These are phyloP conservation scores for Arachnopeziza araneosa DNA, from an alignment of 2,329 filamentous ascomycete species.

Conservation along the genomic window DNA sequence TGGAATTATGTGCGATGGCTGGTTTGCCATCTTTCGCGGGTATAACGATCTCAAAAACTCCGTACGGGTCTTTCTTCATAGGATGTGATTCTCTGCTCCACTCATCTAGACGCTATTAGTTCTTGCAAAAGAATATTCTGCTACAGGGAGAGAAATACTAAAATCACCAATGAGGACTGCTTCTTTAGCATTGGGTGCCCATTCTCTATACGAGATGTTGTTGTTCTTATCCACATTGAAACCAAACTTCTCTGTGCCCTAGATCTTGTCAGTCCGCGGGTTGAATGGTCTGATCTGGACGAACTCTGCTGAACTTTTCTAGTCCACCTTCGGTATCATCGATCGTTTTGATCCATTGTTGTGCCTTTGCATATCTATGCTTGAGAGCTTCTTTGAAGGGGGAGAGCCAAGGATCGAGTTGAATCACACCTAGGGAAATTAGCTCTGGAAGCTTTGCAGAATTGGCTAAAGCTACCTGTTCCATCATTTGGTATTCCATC, in stretches of 20 bases:
- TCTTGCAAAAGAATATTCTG: neutral
- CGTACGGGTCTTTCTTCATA: slow-evolving; percentile 82
- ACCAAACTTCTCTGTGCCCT: slow-evolving; percentile 85
- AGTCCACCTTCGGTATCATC: slow-evolving; percentile 80
- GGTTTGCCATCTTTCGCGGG: slow-evolving; percentile 68
- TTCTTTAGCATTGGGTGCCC: slow-evolving; percentile 83
- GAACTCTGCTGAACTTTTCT: slow-evolving; percentile 81
- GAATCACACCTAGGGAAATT: slow-evolving; percentile 62
- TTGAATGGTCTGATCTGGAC: slow-evolving; percentile 20
- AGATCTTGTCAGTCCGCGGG: slow-evolving; percentile 12
- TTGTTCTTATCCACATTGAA: slow-evolving; percentile 76
- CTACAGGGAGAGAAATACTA: slow-evolving; percentile 48
- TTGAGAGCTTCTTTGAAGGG: slow-evolving; percentile 77
- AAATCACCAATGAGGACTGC: slow-evolving; percentile 92
- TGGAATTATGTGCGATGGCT: slow-evolving; percentile 86
- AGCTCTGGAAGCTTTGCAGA: slow-evolving; percentile 7
- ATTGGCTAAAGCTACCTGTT: slow-evolving; percentile 50
- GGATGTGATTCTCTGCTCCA: slow-evolving; percentile 81
- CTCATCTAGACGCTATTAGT: slow-evolving; percentile 51
- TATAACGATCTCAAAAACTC: slow-evolving; percentile 78
- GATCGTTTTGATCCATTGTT: slow-evolving; percentile 82
- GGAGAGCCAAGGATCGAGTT: slow-evolving; percentile 83
- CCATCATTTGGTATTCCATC: slow-evolving; percentile 59
- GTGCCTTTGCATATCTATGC: slow-evolving; percentile 70
- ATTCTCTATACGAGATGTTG: slow-evolving; percentile 88